These are phyloP conservation scores for Phlyctochytrium bullatum DNA, from an alignment of 192 early-diverging fungal species.

Conservation along the genomic window DNA sequence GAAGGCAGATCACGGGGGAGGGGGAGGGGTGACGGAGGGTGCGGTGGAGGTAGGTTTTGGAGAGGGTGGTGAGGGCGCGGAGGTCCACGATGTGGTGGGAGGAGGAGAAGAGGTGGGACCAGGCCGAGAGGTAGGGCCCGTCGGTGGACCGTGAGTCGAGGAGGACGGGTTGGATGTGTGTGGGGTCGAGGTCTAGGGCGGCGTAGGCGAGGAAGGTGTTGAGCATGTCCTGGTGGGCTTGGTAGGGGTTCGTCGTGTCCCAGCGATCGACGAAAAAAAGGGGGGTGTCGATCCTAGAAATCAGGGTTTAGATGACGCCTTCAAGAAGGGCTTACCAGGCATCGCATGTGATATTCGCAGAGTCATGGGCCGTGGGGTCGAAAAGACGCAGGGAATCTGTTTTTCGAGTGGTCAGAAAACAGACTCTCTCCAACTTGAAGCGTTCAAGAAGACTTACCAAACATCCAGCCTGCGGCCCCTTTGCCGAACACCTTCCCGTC, in stretches of 20 bases:
- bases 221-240: constrained; percentile 28
- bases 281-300: constrained; percentile 19
- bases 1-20: constrained; percentile 10
- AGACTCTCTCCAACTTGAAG: too few relatives aligned
- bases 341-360: constrained; percentile 18
- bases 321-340: constrained; percentile 4
- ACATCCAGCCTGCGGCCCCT: constrained; percentile 27
- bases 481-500: constrained; percentile 11
- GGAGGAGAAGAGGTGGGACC: constrained; percentile 18
- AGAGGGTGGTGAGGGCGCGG: not conserved
- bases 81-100: constrained; percentile 14
- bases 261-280: constrained; percentile 21
- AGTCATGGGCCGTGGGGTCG: too few relatives aligned
- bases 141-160: constrained; percentile 21
- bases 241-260: constrained; percentile 34
- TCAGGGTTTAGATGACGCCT: not conserved
- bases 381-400: too few relatives aligned
- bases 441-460: constrained; percentile 14
- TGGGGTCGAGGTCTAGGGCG: constrained; percentile 9
- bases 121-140: constrained; percentile 20
- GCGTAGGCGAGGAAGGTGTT: constrained; percentile 31
- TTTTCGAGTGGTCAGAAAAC: constrained; percentile 3
- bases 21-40: not conserved
- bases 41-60: not conserved
- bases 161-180: constrained; percentile 17